A percentile compares a stretch with the other conserved stretches of the same genome.
phyloP scores from a whole-genome alignment of 225 moss, liverwort and hornwort species.

The Pseudisothecium myosuroides region DNA sequence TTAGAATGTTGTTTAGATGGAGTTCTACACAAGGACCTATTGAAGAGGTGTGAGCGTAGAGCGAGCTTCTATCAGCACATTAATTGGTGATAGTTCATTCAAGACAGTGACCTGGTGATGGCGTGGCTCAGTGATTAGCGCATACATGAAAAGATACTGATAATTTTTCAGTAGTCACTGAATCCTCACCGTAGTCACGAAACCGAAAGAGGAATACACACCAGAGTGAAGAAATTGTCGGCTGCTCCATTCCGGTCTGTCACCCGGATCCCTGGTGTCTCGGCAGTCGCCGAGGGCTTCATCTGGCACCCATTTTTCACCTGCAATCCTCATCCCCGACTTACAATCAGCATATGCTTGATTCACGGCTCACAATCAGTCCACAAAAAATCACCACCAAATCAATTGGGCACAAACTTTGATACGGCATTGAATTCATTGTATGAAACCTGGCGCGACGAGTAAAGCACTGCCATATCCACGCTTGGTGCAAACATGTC shows the following conservation, averaged over 20 bases:
- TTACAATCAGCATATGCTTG: not conserved
- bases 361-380: not conserved
- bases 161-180: not conserved
- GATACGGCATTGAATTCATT: not conserved
- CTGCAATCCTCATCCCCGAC: not conserved
- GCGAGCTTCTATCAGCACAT: not conserved
- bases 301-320: constrained; percentile 97
- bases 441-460: constrained; percentile 40
- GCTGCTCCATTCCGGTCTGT: constrained; percentile 21
- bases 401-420: not conserved
- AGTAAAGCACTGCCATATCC: constrained; percentile 70
- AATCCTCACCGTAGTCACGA: not conserved
- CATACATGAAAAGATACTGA: not conserved
- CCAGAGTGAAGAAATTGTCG: constrained; percentile 65
- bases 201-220: constrained; percentile 27
- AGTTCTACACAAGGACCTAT: not conserved
- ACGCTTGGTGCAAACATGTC: constrained; percentile 76
- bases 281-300: constrained; percentile 65
- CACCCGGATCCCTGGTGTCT: constrained; percentile 55
- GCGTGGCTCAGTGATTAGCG: not conserved
- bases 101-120: not conserved
- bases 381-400: not conserved
- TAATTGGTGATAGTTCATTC: not conserved
- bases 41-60: not conserved
- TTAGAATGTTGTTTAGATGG: not conserved